Conservation (phyloP, 148 eudicot genomes). For the Dianthus caryophyllus region DNA sequence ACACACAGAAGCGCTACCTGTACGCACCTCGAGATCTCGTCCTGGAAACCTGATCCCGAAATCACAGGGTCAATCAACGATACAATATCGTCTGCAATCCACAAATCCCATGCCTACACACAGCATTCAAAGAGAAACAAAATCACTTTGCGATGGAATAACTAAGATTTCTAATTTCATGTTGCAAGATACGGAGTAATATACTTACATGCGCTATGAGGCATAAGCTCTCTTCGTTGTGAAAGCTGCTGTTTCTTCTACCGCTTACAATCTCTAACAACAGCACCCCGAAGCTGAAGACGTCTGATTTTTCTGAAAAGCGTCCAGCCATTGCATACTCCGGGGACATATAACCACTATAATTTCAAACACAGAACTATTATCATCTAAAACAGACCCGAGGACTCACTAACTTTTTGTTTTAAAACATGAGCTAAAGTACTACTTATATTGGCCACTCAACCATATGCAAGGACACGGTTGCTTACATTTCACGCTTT, state of each 20-base stretch:
- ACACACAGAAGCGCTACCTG: constrained; percentile 26
- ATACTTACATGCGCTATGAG: constrained; percentile 30
- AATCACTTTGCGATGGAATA: neutral
- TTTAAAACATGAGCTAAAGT: no score
- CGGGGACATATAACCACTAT: constrained; percentile 38
- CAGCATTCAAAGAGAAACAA: neutral
- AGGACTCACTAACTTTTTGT: neutral
- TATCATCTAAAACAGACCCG: no score
- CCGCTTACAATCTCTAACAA: constrained; percentile 38
- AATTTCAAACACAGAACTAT: neutral
- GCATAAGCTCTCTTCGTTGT: constrained; percentile 22
- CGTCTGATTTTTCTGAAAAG: constrained; percentile 39
- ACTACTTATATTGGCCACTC: no score
- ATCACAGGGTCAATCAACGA: constrained; percentile 13
- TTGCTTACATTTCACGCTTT: no score
- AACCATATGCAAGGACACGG: no score
- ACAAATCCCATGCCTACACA: constrained; percentile 30
- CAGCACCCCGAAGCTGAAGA: constrained; percentile 38
- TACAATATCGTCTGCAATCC: constrained; percentile 22
- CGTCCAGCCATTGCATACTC: constrained; percentile 35
- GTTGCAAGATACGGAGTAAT: neutral
- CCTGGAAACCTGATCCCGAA: neutral
- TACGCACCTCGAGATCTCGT: constrained; percentile 22
- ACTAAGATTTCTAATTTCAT: neutral
- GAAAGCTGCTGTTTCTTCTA: constrained; percentile 28